These are phyloP conservation scores for Triticum timopheevii DNA, from an alignment of 176 grass and related monocot species.

Conservation along the genomic window DNA sequence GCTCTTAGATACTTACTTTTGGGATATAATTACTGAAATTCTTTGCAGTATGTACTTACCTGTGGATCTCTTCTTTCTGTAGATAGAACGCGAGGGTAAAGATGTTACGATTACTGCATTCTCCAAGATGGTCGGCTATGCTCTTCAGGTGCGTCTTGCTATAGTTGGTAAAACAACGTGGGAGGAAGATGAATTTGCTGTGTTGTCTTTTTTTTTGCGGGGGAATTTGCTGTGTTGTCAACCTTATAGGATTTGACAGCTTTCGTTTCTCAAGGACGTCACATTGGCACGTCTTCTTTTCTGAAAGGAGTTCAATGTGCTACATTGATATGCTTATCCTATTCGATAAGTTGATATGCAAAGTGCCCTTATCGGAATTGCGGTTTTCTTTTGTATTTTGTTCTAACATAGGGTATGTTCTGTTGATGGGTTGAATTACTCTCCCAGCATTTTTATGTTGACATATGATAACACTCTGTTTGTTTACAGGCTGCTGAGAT, in stretches of 20 bases:
- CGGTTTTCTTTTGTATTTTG: constrained; percentile 6
- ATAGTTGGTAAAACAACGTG: constrained; percentile 7
- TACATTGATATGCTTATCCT: neutral
- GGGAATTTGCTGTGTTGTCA: neutral
- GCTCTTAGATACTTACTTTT: constrained; percentile 12
- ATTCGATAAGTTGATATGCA: neutral
- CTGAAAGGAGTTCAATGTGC: constrained; percentile 6
- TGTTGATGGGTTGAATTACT: neutral
- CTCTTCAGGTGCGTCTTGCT: constrained; percentile 67
- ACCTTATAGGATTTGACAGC: neutral
- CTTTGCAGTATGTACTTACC: constrained; percentile 6
- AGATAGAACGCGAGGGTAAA: constrained; percentile 92
- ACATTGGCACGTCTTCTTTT: neutral
- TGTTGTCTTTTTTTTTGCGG: neutral
- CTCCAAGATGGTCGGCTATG: constrained; percentile 98
- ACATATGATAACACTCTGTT: constrained; percentile 13
- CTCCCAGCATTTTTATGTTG: constrained; percentile 8
- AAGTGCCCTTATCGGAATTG: neutral
- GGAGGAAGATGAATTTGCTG: neutral
- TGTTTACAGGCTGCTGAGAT: constrained; percentile 85
- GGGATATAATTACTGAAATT: constrained; percentile 17
- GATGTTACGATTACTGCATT: constrained; percentile 85
- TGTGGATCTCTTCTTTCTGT: constrained; percentile 35
- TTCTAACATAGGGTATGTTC: neutral
- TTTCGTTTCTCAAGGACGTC: neutral